Conservation (phyloP, 2,329 filamentous ascomycete species). For the Colletotrichum scovillei region DNA sequence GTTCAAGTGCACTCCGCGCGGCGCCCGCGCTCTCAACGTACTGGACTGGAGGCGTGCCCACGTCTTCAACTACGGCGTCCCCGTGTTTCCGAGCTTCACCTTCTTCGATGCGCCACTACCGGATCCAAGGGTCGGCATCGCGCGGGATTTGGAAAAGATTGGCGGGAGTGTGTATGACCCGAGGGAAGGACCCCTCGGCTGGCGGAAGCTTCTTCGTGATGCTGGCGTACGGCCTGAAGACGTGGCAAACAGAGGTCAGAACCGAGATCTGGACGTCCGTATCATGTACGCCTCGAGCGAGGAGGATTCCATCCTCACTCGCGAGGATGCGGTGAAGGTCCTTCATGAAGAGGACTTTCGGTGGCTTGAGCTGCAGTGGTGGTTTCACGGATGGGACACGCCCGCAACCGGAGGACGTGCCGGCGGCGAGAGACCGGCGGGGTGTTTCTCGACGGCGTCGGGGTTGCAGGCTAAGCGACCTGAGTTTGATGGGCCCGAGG, state of each 20-base stretch:
- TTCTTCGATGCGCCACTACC: slow-evolving; percentile 16
- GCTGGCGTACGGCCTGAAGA: slow-evolving; percentile 1
- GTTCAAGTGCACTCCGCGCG: slow-evolving; percentile 4
- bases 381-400: slow-evolving; percentile 23
- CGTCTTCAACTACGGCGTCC: slow-evolving; percentile 27
- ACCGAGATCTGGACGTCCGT: slow-evolving; percentile 4
- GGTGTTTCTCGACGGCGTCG: slow-evolving; percentile 13
- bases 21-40: slow-evolving; percentile 13
- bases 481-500: slow-evolving; percentile 1
- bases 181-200: not conserved
- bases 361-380: slow-evolving; percentile 28
- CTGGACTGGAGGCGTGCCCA: not conserved
- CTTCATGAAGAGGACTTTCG: slow-evolving; percentile 28
- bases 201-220: slow-evolving; percentile 1
- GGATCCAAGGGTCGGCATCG: slow-evolving; percentile 6
- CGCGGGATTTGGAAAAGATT: not conserved
- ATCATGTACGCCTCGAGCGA: slow-evolving; percentile 7
- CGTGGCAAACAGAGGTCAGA: not conserved
- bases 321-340: not conserved
- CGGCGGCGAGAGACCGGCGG: slow-evolving; percentile 5
- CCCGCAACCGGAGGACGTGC: not conserved
- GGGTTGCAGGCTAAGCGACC: not conserved
- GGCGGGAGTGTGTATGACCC: not conserved
- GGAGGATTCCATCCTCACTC: not conserved
- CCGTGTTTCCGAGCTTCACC: slow-evolving; percentile 13